phyloP scores from a whole-genome alignment of 2,329 filamentous ascomycete species.

The Beauveria australis region DNA sequence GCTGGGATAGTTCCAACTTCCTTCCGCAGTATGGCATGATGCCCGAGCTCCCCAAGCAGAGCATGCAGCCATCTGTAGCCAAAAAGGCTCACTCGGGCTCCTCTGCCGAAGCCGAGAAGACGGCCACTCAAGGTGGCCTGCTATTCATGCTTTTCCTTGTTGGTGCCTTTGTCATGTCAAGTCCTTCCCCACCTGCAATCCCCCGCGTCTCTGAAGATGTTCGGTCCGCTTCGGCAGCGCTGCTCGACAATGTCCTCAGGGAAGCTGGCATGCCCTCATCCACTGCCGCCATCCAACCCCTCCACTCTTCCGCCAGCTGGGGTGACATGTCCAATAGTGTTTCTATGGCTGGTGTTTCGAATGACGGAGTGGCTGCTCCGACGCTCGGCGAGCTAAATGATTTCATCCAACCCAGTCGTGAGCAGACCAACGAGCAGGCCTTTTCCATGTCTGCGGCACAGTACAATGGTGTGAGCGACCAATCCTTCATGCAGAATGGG shows the following conservation, averaged over 20 bases:
- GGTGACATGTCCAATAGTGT: constrained; percentile 31
- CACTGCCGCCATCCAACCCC: constrained; percentile 34
- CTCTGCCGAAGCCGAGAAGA: constrained; percentile 46
- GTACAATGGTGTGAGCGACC: constrained; percentile 66
- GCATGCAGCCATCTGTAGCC: constrained; percentile 43
- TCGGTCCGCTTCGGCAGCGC: constrained; percentile 65
- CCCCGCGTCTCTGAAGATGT: constrained; percentile 75
- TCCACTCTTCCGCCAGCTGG: constrained; percentile 46
- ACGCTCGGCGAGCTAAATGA: constrained; percentile 60
- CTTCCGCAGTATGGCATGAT: constrained; percentile 63
- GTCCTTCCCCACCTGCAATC: constrained; percentile 63
- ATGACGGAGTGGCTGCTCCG: constrained; percentile 40
- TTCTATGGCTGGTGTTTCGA: constrained; percentile 33
- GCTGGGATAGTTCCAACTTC: constrained; percentile 71
- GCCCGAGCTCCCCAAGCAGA: constrained; percentile 49
- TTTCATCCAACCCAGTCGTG: constrained; percentile 65
- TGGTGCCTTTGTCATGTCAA: constrained; percentile 91
- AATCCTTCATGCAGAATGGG: constrained; percentile 58
- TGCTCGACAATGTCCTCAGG: constrained; percentile 75
- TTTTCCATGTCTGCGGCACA: constrained; percentile 81
- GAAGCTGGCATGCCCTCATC: constrained; percentile 56
- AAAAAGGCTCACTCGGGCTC: constrained; percentile 37
- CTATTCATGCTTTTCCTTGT: constrained; percentile 95
- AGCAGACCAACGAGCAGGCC: constrained; percentile 80
- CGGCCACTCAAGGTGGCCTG: constrained; percentile 69